Percentiles rank a stretch among this genome's conserved stretches.
These are phyloP conservation scores for Boletus bicolor DNA, from an alignment of 768 basidiomycete genomes.

Conservation along the genomic window DNA sequence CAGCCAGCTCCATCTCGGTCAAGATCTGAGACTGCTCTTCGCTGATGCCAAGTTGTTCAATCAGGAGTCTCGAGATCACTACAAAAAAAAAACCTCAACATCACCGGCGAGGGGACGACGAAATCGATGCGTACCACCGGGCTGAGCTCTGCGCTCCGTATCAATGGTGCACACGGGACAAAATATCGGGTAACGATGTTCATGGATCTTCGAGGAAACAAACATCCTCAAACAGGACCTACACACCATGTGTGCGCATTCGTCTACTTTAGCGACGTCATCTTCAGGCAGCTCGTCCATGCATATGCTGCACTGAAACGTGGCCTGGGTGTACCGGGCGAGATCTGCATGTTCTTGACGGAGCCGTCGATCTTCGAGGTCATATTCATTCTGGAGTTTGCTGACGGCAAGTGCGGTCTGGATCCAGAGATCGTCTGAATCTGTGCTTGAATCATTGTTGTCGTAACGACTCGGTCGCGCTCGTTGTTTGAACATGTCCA, in stretches of 20 bases:
- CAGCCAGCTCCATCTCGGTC: slow-evolving; percentile 46
- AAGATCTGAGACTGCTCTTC: slow-evolving; percentile 40
- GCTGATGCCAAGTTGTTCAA: slow-evolving; percentile 45
- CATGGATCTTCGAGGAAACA: slow-evolving; percentile 44
- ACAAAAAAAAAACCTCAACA: background rate
- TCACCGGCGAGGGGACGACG: background rate
- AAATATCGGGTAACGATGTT: slow-evolving; percentile 54
- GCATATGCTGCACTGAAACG: slow-evolving; percentile 56
- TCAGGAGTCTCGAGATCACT: slow-evolving; percentile 40
- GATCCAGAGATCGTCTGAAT: slow-evolving; percentile 3
- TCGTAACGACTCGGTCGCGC: too few species aligned
- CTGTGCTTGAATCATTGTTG: background rate
- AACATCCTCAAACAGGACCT: slow-evolving; percentile 47
- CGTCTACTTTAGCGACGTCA: slow-evolving; percentile 39
- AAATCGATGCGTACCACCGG: slow-evolving; percentile 31
- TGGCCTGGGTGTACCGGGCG: slow-evolving; percentile 23
- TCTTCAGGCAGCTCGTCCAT: slow-evolving; percentile 46
- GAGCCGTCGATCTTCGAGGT: slow-evolving; percentile 40
- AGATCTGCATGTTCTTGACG: slow-evolving; percentile 35
- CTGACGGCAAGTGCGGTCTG: slow-evolving; percentile 22
- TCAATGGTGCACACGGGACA: slow-evolving; percentile 54
- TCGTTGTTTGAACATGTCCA: too few species aligned
- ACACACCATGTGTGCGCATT: slow-evolving; percentile 54
- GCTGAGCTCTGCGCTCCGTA: slow-evolving; percentile 20
- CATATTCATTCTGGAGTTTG: slow-evolving; percentile 36